Percentiles rank a stretch among this genome's conserved stretches.
Conservation (phyloP, 2,329 filamentous ascomycete genomes). For the Penicillium thymicola region DNA sequence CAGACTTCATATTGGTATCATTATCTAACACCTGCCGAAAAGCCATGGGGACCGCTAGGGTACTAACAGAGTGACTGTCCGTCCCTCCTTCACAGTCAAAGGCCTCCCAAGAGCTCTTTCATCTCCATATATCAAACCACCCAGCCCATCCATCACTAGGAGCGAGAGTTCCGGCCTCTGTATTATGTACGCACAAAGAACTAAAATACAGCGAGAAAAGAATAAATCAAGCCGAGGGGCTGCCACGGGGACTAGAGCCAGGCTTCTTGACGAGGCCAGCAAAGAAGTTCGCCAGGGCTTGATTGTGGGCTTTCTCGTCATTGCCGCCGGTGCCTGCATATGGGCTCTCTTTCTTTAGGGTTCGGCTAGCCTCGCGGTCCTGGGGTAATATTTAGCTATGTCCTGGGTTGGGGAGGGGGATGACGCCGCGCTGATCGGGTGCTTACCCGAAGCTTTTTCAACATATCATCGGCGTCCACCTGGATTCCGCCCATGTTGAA, state of each 20-base stretch:
- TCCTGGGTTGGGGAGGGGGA: background rate
- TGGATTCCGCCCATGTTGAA: conserved; percentile 99
- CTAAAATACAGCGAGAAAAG: conserved; percentile 24
- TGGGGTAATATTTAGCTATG: conserved; percentile 18
- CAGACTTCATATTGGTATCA: conserved; percentile 28
- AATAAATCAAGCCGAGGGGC: conserved; percentile 30
- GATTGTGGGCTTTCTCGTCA: conserved; percentile 54
- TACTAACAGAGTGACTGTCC: conserved; percentile 11
- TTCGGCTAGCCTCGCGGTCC: conserved; percentile 45
- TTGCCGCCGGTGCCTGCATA: conserved; percentile 30
- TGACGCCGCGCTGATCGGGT: conserved; percentile 3
- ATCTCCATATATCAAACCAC: conserved; percentile 12
- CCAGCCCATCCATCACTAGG: conserved; percentile 5
- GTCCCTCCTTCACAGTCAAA: background rate
- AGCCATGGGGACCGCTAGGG: conserved; percentile 18
- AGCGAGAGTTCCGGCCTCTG: conserved; percentile 7
- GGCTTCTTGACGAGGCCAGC: conserved; percentile 56
- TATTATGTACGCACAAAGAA: conserved; percentile 25
- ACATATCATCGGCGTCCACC: conserved; percentile 90
- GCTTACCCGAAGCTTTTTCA: conserved; percentile 76
- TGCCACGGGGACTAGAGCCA: conserved; percentile 37
- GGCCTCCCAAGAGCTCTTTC: background rate
- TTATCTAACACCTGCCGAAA: conserved; percentile 27
- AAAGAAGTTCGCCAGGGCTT: conserved; percentile 60
- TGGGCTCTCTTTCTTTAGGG: conserved; percentile 33